Evolutionary conservation across 2,329 filamentous ascomycete genomes (phyloP), one percentile per base, ranked within the genome.

Genomic region (Epichloe sp.): DNA sequence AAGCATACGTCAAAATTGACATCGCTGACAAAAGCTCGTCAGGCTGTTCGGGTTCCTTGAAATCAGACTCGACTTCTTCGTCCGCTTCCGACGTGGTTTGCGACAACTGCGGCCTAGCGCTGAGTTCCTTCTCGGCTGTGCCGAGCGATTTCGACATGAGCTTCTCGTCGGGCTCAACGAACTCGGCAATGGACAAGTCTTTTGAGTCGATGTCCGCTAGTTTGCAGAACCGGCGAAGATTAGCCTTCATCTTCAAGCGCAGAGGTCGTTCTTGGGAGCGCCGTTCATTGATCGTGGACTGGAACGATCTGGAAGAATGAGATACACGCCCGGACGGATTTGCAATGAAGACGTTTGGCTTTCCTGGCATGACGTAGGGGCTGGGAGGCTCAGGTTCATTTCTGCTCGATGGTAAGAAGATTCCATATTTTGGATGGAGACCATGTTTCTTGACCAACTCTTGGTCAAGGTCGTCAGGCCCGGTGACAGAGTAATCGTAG

Each of bases 341-440:
- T 21, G 72, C 71, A 48, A 77, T 67, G 52, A 72, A 72, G 26
- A 78, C 73, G 5, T 77, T 63, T 4, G 76, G 74, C 47, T 68
- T 70, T 34, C 70, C 67, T 11, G 72, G 71, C 52, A 73, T 69
- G 47, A 72, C 65, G 43, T 67, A 68, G 0, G 68, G 64, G 17
- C 59, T 60, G 4, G 71, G 66, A 1, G 65, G 58, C 56, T 73
- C 72, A 3, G 61, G 54, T 26, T 72, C 67, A 52, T 77, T 79
- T 49, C 60, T 60, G 41, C 75, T 79, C 14, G 59, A 64, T 2
- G 71, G 68, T 23, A 79, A 57, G 58, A 78, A 74, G 41, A 80
- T 64, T 36, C 78, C 78, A 53, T 73, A 75, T 41, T 66, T 71
- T 1, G 77, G 76, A 51, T 81, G 78, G 5, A 81, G 59, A 5